Conservation (phyloP, 1,284 basidiomycete genomes). For the Takashimella tepidaria region DNA sequence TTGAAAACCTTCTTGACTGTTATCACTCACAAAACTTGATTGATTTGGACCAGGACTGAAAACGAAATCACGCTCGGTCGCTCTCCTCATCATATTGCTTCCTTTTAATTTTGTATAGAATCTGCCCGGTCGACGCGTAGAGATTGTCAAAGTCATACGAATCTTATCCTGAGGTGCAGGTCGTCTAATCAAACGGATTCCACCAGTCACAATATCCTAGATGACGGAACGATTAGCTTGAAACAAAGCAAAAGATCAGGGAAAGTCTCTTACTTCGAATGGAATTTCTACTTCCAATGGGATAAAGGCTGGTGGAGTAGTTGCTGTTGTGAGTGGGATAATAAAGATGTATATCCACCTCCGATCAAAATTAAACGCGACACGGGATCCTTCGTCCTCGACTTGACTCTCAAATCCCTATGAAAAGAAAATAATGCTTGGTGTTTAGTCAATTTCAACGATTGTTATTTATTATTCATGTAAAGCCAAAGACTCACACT, state of each 20-base stretch:
- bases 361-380: slow-evolving; percentile 15
- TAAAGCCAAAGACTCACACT: slow-evolving; percentile 1
- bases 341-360: slow-evolving; percentile 12
- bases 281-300: slow-evolving; percentile 19
- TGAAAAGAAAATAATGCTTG: background rate
- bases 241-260: background rate
- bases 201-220: slow-evolving; percentile 15
- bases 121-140: slow-evolving; percentile 14
- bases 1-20: background rate
- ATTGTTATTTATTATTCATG: too few species aligned
- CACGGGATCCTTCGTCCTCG: slow-evolving; percentile 4
- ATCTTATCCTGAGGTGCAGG: background rate
- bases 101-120: slow-evolving; percentile 11
- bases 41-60: slow-evolving; percentile 6
- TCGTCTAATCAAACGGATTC: slow-evolving; percentile 6
- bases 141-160: slow-evolving; percentile 13
- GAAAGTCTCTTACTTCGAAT: slow-evolving; percentile 11
- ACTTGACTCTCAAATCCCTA: slow-evolving; percentile 8
- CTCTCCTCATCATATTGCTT: slow-evolving; percentile 5
- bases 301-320: slow-evolving; percentile 9
- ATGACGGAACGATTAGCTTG: background rate
- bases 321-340: background rate
- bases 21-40: slow-evolving; percentile 5
- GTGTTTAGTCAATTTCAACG: background rate
- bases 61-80: slow-evolving; percentile 23